phyloP scores from a whole-genome alignment of 768 basidiomycete genomes.

The Jaapia argillacea region DNA sequence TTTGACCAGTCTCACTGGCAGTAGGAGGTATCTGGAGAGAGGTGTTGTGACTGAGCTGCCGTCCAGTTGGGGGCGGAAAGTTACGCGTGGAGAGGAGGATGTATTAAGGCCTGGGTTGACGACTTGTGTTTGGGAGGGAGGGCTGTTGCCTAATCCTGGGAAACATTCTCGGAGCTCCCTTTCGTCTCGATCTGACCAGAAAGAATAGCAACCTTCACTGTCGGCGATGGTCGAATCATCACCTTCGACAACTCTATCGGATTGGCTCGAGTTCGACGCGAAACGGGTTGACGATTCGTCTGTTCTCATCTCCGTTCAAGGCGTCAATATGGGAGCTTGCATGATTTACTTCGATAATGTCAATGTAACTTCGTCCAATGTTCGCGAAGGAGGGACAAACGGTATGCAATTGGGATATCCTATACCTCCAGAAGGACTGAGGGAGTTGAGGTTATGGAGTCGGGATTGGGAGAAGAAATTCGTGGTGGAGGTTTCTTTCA shows the following conservation, averaged over 20 bases:
- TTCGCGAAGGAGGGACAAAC: neutral
- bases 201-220: too few relatives aligned
- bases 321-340: constrained; percentile 56
- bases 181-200: too few relatives aligned
- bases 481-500: constrained; percentile 43
- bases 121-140: constrained; percentile 40
- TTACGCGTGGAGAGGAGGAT: constrained; percentile 20
- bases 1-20: constrained; percentile 35
- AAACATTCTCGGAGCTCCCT: constrained; percentile 4
- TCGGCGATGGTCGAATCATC: too few relatives aligned
- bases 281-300: constrained; percentile 30
- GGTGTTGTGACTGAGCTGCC: constrained; percentile 40
- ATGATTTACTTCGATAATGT: constrained; percentile 43
- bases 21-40: constrained; percentile 30
- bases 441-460: constrained; percentile 46
- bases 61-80: constrained; percentile 29
- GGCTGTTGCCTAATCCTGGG: constrained; percentile 28
- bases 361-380: constrained; percentile 14
- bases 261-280: constrained; percentile 36
- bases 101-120: constrained; percentile 25
- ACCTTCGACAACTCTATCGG: neutral
- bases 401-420: constrained; percentile 31
- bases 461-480: constrained; percentile 47
- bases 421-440: constrained; percentile 25
- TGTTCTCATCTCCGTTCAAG: constrained; percentile 40